Conservation (phyloP, 495 filamentous ascomycete genomes). For the Tirmania nivea region DNA sequence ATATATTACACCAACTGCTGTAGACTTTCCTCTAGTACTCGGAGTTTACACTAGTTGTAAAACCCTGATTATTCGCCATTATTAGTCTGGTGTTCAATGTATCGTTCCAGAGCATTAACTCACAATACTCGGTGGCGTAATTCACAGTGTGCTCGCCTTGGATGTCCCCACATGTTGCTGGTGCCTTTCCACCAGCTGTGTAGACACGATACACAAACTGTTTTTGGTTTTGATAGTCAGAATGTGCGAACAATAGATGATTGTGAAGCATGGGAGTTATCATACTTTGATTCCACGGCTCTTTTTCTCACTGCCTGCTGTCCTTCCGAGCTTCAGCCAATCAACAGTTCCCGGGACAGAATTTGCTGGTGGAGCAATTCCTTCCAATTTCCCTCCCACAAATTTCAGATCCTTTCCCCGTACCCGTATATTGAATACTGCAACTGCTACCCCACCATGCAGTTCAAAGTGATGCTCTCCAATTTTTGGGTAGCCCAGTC, state of each 20-base stretch:
- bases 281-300: not conserved
- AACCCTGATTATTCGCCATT: too few relatives aligned
- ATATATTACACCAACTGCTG: too few relatives aligned
- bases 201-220: conserved; percentile 48
- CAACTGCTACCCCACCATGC: not conserved
- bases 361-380: not conserved
- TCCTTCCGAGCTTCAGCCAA: conserved; percentile 29
- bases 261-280: not conserved
- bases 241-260: not conserved
- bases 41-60: not conserved
- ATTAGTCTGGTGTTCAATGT: too few relatives aligned
- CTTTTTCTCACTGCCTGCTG: not conserved
- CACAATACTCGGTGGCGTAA: conserved; percentile 58
- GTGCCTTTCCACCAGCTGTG: conserved; percentile 63
- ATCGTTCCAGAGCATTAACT: not conserved
- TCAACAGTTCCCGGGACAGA: conserved; percentile 24
- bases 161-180: conserved; percentile 44
- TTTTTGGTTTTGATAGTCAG: not conserved
- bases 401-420: not conserved
- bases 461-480: not conserved
- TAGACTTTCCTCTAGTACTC: too few relatives aligned
- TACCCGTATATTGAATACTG: not conserved
- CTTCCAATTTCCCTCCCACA: not conserved
- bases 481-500: not conserved
- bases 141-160: conserved; percentile 38